Conservation (phyloP, 75 land plant species). For the Pseudotsuga menziesii region DNA sequence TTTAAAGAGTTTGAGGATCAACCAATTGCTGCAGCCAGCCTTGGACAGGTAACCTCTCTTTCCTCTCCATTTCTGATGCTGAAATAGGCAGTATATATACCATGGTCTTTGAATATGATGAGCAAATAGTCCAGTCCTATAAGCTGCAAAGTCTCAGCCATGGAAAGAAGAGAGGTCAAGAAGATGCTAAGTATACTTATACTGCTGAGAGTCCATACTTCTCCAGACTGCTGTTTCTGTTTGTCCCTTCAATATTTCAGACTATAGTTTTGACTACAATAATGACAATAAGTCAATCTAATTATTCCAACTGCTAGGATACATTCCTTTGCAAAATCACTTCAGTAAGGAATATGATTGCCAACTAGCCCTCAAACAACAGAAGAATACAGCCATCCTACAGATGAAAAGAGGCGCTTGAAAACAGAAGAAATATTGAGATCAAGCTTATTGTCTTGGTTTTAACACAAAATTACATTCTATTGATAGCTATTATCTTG, state of each 20-base stretch:
- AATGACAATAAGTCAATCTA: not conserved
- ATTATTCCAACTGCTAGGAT: not conserved
- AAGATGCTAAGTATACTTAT: not conserved
- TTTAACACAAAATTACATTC: not conserved
- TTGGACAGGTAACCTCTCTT: conserved; percentile 80
- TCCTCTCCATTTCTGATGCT: not conserved
- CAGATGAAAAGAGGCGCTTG: not conserved
- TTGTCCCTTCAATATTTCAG: conserved; percentile 5
- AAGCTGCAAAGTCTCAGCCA: not conserved
- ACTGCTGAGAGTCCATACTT: not conserved
- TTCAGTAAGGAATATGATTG: not conserved
- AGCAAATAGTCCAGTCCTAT: not conserved
- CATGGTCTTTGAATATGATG: not conserved
- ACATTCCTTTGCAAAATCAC: not conserved
- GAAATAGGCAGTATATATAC: not conserved
- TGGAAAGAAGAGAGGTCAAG: not conserved
- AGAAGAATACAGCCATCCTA: not conserved
- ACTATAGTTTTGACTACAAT: not conserved
- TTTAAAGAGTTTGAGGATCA: conserved; percentile 81
- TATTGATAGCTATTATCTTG: not conserved
- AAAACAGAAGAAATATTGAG: not conserved
- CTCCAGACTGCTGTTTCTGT: not conserved
- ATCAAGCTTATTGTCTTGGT: not conserved
- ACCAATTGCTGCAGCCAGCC: conserved; percentile 99
- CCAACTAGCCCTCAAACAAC: not conserved